These are phyloP conservation scores for Eucalyptus polybractea DNA, from an alignment of 345 rosid genomes.

Conservation along the genomic window DNA sequence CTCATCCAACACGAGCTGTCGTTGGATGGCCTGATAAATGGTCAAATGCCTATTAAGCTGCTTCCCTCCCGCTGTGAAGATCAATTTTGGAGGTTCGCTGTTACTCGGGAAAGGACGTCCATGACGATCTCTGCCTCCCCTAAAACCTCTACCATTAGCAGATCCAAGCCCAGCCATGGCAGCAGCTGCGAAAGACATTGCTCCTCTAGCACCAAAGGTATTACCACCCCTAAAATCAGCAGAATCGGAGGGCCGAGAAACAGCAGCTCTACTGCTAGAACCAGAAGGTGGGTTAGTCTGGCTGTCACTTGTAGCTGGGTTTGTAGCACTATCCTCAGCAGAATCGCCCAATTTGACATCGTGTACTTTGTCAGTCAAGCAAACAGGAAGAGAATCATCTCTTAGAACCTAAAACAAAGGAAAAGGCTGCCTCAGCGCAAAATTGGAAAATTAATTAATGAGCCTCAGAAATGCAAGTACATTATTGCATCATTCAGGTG, in stretches of 20 bases:
- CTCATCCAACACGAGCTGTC: slow-evolving; percentile 81
- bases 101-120: slow-evolving; percentile 60
- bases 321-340: slow-evolving; percentile 41
- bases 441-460: not conserved
- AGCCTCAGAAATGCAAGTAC: not conserved
- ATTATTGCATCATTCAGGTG: not conserved
- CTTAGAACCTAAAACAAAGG: slow-evolving; percentile 37
- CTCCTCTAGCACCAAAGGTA: slow-evolving; percentile 83
- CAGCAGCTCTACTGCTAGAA: slow-evolving; percentile 74
- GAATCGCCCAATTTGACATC: slow-evolving; percentile 92
- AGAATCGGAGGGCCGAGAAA: slow-evolving; percentile 62
- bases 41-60: slow-evolving; percentile 91
- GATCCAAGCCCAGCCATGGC: slow-evolving; percentile 98
- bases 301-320: slow-evolving; percentile 38
- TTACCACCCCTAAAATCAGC: slow-evolving; percentile 56
- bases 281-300: slow-evolving; percentile 61
- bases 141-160: slow-evolving; percentile 82
- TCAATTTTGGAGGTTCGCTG: slow-evolving; percentile 65
- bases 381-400: slow-evolving; percentile 85
- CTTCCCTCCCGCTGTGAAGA: slow-evolving; percentile 83
- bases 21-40: slow-evolving; percentile 95
- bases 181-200: slow-evolving; percentile 96
- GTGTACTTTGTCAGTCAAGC: slow-evolving; percentile 90
- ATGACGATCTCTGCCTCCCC: slow-evolving; percentile 87
- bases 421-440: not conserved